phyloP scores from a whole-genome alignment of 2,329 filamentous ascomycete genomes.

The Huntiella omanensis region DNA sequence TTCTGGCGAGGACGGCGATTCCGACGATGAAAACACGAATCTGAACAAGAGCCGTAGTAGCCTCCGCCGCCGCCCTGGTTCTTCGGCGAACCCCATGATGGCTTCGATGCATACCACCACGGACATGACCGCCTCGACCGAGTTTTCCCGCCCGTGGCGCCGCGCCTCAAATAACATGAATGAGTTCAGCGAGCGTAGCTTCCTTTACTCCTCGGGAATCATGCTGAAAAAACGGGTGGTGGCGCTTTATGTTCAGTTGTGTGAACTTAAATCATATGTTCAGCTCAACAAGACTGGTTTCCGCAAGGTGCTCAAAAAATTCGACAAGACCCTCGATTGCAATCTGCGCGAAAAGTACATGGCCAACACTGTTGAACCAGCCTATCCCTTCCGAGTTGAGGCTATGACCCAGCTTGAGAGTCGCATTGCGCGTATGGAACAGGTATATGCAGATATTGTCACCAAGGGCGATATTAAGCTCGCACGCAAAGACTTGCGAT shows the following conservation, averaged over 20 bases:
- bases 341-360: constrained; percentile 65
- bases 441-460: constrained; percentile 62
- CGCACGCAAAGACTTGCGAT: constrained; percentile 68
- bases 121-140: constrained; percentile 44
- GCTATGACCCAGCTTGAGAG: constrained; percentile 54
- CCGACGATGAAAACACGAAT: constrained; percentile 40
- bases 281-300: constrained; percentile 96
- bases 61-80: constrained; percentile 12
- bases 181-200: constrained; percentile 58
- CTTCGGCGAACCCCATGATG: constrained; percentile 6
- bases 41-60: constrained; percentile 28
- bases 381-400: constrained; percentile 61
- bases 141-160: constrained; percentile 34
- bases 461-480: constrained; percentile 60
- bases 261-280: constrained; percentile 87
- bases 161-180: constrained; percentile 53
- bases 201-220: constrained; percentile 49
- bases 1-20: constrained; percentile 38
- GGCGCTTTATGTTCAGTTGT: constrained; percentile 74
- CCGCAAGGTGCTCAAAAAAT: constrained; percentile 92
- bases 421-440: constrained; percentile 56
- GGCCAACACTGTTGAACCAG: constrained; percentile 50
- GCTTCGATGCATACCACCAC: constrained; percentile 22
- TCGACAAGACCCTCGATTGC: constrained; percentile 84
- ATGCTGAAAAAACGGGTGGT: constrained; percentile 86